Conservation (phyloP, 1,284 basidiomycete species). For the Violaceomyces palustris region DNA sequence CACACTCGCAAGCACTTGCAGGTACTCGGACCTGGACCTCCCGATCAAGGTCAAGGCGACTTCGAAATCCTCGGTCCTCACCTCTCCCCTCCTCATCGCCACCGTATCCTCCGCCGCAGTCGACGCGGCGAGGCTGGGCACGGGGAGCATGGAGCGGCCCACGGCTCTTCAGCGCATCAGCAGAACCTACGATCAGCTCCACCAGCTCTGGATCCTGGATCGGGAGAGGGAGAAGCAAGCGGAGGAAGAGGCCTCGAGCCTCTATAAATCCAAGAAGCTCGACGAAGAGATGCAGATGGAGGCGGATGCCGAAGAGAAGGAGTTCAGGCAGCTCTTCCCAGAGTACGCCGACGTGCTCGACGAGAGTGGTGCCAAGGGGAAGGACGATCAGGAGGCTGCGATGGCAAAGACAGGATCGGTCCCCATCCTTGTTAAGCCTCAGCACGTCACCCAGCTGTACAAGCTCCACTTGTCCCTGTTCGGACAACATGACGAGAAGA, state of each 20-base stretch:
- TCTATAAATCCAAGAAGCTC: constrained; percentile 70
- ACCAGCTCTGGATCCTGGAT: constrained; percentile 77
- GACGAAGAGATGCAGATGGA: constrained; percentile 65
- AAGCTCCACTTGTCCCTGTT: neutral
- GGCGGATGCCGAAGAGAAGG: constrained; percentile 65
- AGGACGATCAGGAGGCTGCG: too few relatives aligned
- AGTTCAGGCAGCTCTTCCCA: constrained; percentile 78
- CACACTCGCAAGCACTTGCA: constrained; percentile 24
- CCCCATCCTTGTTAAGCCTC: too few relatives aligned
- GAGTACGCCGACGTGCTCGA: constrained; percentile 64
- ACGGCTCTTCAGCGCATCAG: constrained; percentile 18
- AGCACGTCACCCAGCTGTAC: neutral
- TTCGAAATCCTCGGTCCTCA: constrained; percentile 30
- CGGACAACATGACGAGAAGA: neutral
- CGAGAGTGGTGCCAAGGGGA: neutral
- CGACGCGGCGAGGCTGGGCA: constrained; percentile 10
- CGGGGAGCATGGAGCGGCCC: constrained; percentile 6
- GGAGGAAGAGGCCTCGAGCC: constrained; percentile 64
- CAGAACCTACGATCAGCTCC: constrained; percentile 65
- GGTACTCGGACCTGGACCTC: constrained; percentile 30
- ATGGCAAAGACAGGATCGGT: too few relatives aligned
- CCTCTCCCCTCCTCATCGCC: constrained; percentile 25
- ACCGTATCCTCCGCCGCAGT: constrained; percentile 15
- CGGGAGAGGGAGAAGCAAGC: constrained; percentile 66
- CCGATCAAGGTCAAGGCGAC: constrained; percentile 31